phyloP scores from a whole-genome alignment of 164 flowering plant genomes.

The Macadamia integrifolia region DNA sequence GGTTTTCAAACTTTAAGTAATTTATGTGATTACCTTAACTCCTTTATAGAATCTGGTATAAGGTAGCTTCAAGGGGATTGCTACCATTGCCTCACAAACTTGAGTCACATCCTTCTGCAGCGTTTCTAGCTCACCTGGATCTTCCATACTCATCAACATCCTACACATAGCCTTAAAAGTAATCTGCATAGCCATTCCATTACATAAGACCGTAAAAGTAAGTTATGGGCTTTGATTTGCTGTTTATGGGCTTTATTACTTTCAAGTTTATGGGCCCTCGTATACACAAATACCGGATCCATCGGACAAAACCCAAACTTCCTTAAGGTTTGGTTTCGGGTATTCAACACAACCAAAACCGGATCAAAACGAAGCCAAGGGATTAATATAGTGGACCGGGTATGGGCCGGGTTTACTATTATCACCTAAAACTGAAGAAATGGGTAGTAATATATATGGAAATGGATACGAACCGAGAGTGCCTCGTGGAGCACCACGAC shows the following conservation, averaged over 20 bases:
- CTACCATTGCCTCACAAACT: constrained; percentile 50
- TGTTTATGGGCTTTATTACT: no score
- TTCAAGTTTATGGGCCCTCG: no score
- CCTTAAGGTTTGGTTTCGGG: no score
- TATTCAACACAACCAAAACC: no score
- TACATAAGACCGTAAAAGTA: neutral
- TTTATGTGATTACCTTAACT: constrained; percentile 29
- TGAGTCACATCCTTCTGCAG: constrained; percentile 31
- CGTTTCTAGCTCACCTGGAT: constrained; percentile 20
- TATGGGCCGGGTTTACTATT: no score
- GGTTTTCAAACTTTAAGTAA: no score
- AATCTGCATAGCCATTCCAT: constrained; percentile 22
- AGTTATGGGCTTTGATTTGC: no score
- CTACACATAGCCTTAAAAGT: constrained; percentile 51
- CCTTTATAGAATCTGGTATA: constrained; percentile 48
- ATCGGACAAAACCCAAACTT: no score
- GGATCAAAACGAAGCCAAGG: no score
- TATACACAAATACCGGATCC: no score
- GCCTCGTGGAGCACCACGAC: constrained; percentile 41
- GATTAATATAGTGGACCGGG: no score
- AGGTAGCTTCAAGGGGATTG: constrained; percentile 46
- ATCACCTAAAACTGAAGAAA: no score
- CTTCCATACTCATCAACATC: constrained; percentile 42
- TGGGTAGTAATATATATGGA: neutral
- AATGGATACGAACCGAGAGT: constrained; percentile 26